Base-by-base conservation (phyloP, 108 stramenopile species). In the Epipyxis sp. region DNA sequence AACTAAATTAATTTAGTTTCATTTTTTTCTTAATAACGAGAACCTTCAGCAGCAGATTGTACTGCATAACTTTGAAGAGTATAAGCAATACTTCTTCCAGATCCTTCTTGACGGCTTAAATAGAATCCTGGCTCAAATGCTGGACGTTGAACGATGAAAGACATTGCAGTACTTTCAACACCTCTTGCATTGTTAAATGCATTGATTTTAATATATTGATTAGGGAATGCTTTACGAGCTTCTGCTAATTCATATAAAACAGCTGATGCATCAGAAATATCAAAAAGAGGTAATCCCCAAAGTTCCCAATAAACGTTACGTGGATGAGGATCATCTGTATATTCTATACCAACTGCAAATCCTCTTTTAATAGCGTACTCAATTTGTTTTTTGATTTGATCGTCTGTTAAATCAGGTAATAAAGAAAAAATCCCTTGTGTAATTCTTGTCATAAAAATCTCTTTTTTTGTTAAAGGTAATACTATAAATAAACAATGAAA, bases 351-450 rank as follows among this genome's bases (percentile, higher is more conserved):
- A 65, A 65, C 61, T 65, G 61, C 61, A 65, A 32, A 65, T 65
- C 61, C 61, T 65, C 34, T 65, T 65, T 65, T 65, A 65, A 65
- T 65, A 65, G 61, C 61, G 61, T 65, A 65, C 34, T 65, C 61
- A 32, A 65, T 32, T 65, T 65, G 61, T 65, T 65, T 65, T 65
- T 65, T 65, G 20, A 65, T 65, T 65, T 65, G 61, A 32, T 65
- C 61, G 34, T 65, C 61, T 65, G 61, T 65, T 65, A 65, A 65
- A 65, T 65, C 61, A 32, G 61, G 61, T 32, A 65, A 32, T 65
- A 65, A 65, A 32, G 61, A 65, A 65, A 65, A 65, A 65, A 16
- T 32, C 34, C 61, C 61, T 65, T 65, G 61, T 65, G 61, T 65
- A 32, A 65, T 65, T 65, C 61, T 65, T 65, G 61, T 65, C 61